Evolutionary conservation across 2,329 filamentous ascomycete species (phyloP), one percentile per base, ranked within the genome.

Genomic region (Colletotrichum musae): DNA sequence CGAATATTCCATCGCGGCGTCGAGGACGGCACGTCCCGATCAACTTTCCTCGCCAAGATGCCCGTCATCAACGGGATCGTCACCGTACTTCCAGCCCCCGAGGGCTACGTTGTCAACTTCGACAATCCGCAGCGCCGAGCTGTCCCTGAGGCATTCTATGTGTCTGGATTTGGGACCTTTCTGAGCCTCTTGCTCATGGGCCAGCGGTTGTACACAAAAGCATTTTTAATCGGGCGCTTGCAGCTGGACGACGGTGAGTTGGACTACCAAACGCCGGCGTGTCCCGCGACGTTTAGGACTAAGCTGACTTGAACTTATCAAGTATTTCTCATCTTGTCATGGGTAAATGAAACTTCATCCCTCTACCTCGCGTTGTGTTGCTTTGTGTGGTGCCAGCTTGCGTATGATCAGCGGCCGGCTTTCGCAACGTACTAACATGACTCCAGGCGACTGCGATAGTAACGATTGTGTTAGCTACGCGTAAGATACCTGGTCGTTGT

Each of bases 81-180:
- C 28, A 74, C 73, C 5, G 57, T 77, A 10, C 60, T 74, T 6
- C 56, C 71, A 28, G 74, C 79, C 3, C 78, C 79, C 2, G 70
- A 74, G 6, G 78, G 73, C 43, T 81, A 80, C 64, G 74, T 75
- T 13, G 75, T 80, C 32, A 70, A 81, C 48, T 78, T 81, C 32
- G 74, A 76, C 2, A 71, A 79, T 50, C 79, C 79, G 1, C 72
- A 73, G 54, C 74, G 73, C 13, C 72, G 75, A 24, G 72, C 67
- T 12, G 74, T 75, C 12, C 53, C 69, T 0, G 58, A 75, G 0
- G 72, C 74, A 15, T 79, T 72, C 12, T 64, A 74, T 1, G 69
- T 77, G 13, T 70, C 72, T 21, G 73, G 67, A 2, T 65, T 76
- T 6, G 74, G 75, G 16, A 73, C 72, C 21, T 77, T 78, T 67